A percentile compares a stretch with the other conserved stretches of the same genome.
Evolutionary conservation across 1,284 basidiomycete species (phyloP).

Genomic region (Stereum hirsutum): DNA sequence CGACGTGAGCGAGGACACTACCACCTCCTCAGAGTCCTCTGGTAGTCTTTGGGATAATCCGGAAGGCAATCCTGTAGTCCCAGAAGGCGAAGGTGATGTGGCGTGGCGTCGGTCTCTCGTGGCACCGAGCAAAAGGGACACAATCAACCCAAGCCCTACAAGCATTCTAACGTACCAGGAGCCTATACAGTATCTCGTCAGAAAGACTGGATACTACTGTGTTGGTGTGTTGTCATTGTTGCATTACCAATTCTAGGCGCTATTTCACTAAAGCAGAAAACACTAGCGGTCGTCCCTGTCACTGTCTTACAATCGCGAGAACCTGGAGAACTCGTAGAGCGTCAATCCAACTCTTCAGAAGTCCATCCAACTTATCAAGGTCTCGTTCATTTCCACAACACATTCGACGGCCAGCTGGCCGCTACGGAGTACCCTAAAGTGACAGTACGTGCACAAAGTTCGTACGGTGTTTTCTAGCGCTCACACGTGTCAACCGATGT

Average conservation of each 20-base stretch:
- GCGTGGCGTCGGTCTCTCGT: conserved; percentile 29
- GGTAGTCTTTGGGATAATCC: conserved; percentile 50
- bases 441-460: conserved; percentile 53
- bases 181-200: conserved; percentile 75
- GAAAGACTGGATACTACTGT: conserved; percentile 91
- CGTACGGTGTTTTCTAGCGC: no score
- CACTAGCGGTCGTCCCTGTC: conserved; percentile 74
- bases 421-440: conserved; percentile 99
- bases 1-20: not conserved
- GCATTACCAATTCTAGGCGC: conserved; percentile 1
- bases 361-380: conserved; percentile 80
- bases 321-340: conserved; percentile 15
- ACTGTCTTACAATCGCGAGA: conserved; percentile 39
- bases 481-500: not conserved
- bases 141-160: conserved; percentile 36
- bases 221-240: conserved; percentile 50
- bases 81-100: conserved; percentile 30
- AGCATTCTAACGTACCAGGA: conserved; percentile 43
- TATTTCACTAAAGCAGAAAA: conserved; percentile 8
- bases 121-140: conserved; percentile 19
- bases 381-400: conserved; percentile 80
- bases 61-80: conserved; percentile 45
- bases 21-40: conserved; percentile 12
- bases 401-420: conserved; percentile 82
- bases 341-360: conserved; percentile 34